phyloP scores from a whole-genome alignment of 2,329 filamentous ascomycete genomes.

The Lasiodiplodia hormozganensis region DNA sequence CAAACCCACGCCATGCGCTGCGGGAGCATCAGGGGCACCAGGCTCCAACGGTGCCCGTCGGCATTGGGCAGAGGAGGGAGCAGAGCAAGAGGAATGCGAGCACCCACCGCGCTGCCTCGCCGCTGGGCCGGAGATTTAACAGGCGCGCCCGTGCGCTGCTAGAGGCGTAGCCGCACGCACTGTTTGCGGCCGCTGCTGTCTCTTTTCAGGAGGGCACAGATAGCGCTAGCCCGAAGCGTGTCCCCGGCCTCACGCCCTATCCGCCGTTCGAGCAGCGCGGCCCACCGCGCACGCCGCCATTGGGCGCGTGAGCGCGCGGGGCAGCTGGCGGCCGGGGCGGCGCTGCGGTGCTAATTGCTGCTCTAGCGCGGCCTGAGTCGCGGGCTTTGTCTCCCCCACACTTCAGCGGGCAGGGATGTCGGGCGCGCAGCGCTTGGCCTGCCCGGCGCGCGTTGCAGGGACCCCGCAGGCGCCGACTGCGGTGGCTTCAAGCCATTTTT shows the following conservation, averaged over 20 bases:
- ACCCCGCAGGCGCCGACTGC: conserved; percentile 29
- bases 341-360: conserved; percentile 22
- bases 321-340: neutral
- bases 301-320: conserved; percentile 13
- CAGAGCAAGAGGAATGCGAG: neutral
- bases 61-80: conserved; percentile 8
- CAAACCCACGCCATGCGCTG: conserved; percentile 9
- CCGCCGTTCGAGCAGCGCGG: conserved; percentile 18
- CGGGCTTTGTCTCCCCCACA: conserved; percentile 29
- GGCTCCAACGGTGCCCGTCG: conserved; percentile 23
- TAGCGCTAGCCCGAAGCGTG: conserved; percentile 17
- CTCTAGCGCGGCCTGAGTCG: conserved; percentile 26
- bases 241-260: conserved; percentile 21
- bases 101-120: conserved; percentile 1
- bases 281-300: conserved; percentile 24
- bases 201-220: conserved; percentile 23
- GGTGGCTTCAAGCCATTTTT: conserved; percentile 27
- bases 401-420: conserved; percentile 23
- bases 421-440: conserved; percentile 26
- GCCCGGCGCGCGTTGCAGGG: conserved; percentile 25
- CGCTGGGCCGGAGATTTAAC: conserved; percentile 26
- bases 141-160: conserved; percentile 15
- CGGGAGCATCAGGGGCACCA: conserved; percentile 26
- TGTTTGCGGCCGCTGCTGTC: conserved; percentile 26
- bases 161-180: conserved; percentile 24